Conservation (phyloP, 2,329 filamentous ascomycete species). For the Talaromyces verruculosus region DNA sequence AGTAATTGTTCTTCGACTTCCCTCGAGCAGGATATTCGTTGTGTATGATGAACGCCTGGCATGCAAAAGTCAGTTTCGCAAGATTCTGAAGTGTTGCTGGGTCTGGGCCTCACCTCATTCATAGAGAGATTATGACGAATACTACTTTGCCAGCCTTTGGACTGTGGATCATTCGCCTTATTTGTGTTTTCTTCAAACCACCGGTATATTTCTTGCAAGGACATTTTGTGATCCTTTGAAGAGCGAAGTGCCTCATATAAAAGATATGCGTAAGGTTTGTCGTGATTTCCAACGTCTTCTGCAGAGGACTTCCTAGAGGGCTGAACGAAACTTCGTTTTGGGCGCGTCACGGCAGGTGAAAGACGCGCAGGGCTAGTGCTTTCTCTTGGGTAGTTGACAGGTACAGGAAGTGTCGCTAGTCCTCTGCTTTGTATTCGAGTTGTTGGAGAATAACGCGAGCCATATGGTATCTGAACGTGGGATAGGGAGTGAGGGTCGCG, state of each 20-base stretch:
- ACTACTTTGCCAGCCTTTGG: conserved; percentile 89
- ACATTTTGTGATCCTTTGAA: conserved; percentile 66
- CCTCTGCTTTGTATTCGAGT: background rate
- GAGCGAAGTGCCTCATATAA: conserved; percentile 75
- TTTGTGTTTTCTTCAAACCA: conserved; percentile 84
- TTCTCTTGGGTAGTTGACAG: background rate
- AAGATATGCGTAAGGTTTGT: conserved; percentile 76
- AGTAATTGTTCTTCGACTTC: conserved; percentile 19
- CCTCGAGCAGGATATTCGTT: conserved; percentile 9
- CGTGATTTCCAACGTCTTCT: conserved; percentile 26
- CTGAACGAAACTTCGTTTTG: background rate
- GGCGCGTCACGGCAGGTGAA: background rate
- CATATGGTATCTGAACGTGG: background rate
- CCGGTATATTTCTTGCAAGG: conserved; percentile 81
- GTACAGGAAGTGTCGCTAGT: background rate
- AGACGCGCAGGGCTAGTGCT: background rate
- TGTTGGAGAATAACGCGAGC: background rate
- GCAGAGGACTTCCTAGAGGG: background rate
- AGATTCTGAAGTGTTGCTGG: background rate
- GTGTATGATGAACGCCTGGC: conserved; percentile 28
- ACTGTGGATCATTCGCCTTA: conserved; percentile 62
- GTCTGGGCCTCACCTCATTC: conserved; percentile 70
- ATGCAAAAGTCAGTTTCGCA: background rate
- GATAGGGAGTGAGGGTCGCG: background rate
- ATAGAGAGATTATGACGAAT: conserved; percentile 95